Evolutionary conservation across 2,329 filamentous ascomycete species (phyloP).

Genomic region (Chaetomiaceae sp.): DNA sequence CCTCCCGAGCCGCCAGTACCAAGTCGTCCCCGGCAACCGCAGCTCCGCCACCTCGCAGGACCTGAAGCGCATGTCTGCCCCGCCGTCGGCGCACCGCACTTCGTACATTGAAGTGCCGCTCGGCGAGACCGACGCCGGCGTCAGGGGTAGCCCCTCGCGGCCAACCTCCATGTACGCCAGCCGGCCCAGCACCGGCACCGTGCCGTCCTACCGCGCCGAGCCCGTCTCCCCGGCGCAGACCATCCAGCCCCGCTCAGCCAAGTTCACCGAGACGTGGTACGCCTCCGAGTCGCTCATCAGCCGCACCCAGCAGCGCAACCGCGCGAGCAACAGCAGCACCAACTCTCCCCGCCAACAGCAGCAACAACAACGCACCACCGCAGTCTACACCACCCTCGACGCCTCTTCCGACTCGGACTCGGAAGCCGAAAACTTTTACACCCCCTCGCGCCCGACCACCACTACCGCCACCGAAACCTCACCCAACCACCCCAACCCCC

Average conservation of each 20-base stretch:
- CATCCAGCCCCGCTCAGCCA: slow-evolving; percentile 37
- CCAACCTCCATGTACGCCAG: slow-evolving; percentile 28
- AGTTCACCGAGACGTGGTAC: slow-evolving; percentile 52
- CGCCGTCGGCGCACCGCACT: slow-evolving; percentile 30
- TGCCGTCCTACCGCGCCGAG: slow-evolving; percentile 23
- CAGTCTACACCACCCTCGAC: slow-evolving; percentile 40
- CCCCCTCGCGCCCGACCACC: background rate
- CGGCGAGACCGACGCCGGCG: slow-evolving; percentile 32
- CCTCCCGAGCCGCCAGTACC: slow-evolving; percentile 53
- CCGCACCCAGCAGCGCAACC: slow-evolving; percentile 50
- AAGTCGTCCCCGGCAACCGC: slow-evolving; percentile 41
- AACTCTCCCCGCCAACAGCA: slow-evolving; percentile 27
- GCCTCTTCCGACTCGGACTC: slow-evolving; percentile 37
- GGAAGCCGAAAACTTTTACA: slow-evolving; percentile 29
- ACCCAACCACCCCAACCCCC: slow-evolving; percentile 45
- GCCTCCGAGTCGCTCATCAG: slow-evolving; percentile 50
- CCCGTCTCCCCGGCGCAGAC: slow-evolving; percentile 17
- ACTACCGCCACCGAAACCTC: slow-evolving; percentile 1
- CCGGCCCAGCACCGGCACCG: slow-evolving; percentile 27
- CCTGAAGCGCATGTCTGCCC: slow-evolving; percentile 44
- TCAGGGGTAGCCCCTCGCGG: slow-evolving; percentile 12
- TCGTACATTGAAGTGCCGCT: slow-evolving; percentile 49
- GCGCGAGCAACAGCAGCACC: slow-evolving; percentile 33
- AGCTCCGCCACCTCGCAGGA: slow-evolving; percentile 41
- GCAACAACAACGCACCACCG: slow-evolving; percentile 15